Conservation (phyloP, 805 yeast species). For the Pichia cabralensis region DNA sequence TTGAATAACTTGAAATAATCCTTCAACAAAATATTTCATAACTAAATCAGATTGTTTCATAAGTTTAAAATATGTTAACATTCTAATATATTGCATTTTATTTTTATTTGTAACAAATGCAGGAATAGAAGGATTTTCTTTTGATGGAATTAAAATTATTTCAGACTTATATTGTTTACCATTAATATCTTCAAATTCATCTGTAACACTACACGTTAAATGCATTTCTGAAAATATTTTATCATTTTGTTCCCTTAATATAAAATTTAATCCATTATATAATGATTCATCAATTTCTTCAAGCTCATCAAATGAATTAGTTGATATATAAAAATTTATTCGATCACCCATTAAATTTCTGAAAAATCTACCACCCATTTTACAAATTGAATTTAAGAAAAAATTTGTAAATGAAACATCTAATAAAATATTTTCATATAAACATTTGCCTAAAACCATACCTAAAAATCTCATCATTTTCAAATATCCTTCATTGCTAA, state of each 20-base stretch:
- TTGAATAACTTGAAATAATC: conserved; percentile 58
- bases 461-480: conserved; percentile 58
- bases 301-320: conserved; percentile 71
- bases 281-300: conserved; percentile 59
- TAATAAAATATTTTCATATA: conserved; percentile 72
- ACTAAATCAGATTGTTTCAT: conserved; percentile 53
- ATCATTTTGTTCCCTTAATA: conserved; percentile 42
- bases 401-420: conserved; percentile 83
- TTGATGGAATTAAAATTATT: conserved; percentile 54
- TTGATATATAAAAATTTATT: conserved; percentile 20
- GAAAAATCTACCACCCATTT: conserved; percentile 23
- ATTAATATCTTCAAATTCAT: conserved; percentile 26
- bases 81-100: conserved; percentile 63
- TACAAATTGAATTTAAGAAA: conserved; percentile 55
- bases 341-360: conserved; percentile 12
- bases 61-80: conserved; percentile 69
- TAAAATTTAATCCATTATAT: conserved; percentile 52
- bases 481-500: conserved; percentile 16
- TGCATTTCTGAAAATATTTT: conserved; percentile 47
- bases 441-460: conserved; percentile 75
- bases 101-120: conserved; percentile 48
- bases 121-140: conserved; percentile 29
- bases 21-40: conserved; percentile 54
- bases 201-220: conserved; percentile 56
- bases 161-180: conserved; percentile 23